Conservation (phyloP, 1,139 yeast species). For the Diutina ranongensis region DNA sequence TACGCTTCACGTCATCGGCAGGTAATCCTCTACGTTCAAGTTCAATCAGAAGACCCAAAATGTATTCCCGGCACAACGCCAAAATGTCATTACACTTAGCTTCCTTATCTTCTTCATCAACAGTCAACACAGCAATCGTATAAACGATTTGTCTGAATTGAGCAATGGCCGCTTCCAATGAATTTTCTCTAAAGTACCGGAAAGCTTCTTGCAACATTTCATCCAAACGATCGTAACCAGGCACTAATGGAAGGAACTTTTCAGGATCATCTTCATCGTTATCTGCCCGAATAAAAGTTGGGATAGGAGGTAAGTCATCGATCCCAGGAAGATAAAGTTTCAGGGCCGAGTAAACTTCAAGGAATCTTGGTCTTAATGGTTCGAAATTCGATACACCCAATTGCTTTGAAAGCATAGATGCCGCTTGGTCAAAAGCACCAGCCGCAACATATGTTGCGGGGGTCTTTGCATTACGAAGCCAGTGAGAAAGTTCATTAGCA, state of each 20-base stretch:
- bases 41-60: constrained; percentile 84
- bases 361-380: constrained; percentile 73
- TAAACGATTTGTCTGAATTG: constrained; percentile 73
- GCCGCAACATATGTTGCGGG: constrained; percentile 94
- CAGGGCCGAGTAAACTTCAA: constrained; percentile 72
- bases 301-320: constrained; percentile 58
- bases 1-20: constrained; percentile 62
- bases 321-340: constrained; percentile 68
- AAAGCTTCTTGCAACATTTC: constrained; percentile 63
- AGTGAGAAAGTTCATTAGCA: constrained; percentile 52
- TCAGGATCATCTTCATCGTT: constrained; percentile 46
- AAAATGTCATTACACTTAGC: constrained; percentile 63
- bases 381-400: constrained; percentile 77
- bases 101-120: constrained; percentile 64
- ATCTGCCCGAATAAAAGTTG: constrained; percentile 56
- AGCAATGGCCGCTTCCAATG: constrained; percentile 68
- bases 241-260: constrained; percentile 52
- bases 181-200: constrained; percentile 72
- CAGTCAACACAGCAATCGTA: constrained; percentile 62
- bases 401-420: constrained; percentile 82
- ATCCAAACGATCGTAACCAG: constrained; percentile 66
- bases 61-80: constrained; percentile 75
- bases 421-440: constrained; percentile 94
- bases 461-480: constrained; percentile 84
- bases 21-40: constrained; percentile 75